Evolutionary conservation across 352 stramenopile species (phyloP), one percentile per base, ranked within the genome.

Genomic region (Phytophthora sp.): DNA sequence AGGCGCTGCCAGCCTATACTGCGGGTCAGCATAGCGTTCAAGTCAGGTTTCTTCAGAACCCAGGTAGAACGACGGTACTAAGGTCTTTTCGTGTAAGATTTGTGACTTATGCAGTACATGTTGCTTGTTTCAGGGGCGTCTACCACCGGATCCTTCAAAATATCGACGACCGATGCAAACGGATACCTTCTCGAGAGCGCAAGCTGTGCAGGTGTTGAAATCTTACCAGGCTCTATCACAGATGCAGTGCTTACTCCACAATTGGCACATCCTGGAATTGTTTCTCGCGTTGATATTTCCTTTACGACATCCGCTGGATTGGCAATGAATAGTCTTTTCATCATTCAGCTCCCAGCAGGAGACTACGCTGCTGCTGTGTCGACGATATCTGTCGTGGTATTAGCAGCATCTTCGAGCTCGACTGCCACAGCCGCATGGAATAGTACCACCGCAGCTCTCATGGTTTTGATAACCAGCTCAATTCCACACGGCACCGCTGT

Each of bases 301-400:
- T 89, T 89, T 46, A 82, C 74, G 13, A 74, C 79, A 2, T 82
- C 82, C 16, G 80, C 80, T 3, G 72, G 69, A 0, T 66, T 91
- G 1, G 57, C 62, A 0, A 47, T 70, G 23, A 53, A 79, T n/a
- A 82, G 73, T 20, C 60, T 77, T 16, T 35, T 89, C 2, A 69
- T 73, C 16, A 49, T 91, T 12, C 57, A 75, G 21, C 47, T 91
- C 12, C 66, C 80, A 11, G 11, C 18, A 1, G 56, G 56, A 30
- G 80, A 91, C 8, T 91, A 91, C 18, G 57, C 51, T 21, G 57
- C 75, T 16, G 67, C 63, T 3, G 58, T 70, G 7, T 4, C 46
- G 0, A 49, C 36, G 27, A 39, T 84, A 27, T 73, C 66, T 0
- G 67, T 80, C 7, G 56, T 35, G 1, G 65, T 89, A n/a, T n/a